Percentiles rank a stretch among this genome's conserved stretches.
Evolutionary conservation across 75 land plant genomes (phyloP).

Genomic region (Azolla pinnata): DNA sequence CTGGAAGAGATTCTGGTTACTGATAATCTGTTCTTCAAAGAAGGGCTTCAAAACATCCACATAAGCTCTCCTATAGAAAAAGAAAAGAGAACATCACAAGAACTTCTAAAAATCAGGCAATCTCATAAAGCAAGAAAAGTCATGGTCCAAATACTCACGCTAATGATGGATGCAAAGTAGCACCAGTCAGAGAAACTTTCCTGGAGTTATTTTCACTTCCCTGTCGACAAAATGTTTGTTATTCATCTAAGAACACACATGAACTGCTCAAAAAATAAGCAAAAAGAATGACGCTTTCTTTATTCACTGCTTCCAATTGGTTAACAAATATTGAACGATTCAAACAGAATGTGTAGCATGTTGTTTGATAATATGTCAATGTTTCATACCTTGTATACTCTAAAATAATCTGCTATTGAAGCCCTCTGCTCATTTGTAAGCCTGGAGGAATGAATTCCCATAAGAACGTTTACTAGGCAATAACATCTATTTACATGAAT

Average conservation of each 20-base stretch:
- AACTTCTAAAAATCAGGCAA: not conserved
- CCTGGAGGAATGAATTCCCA: no score
- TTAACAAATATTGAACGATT: no score
- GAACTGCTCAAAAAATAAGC: no score
- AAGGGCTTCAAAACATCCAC: constrained; percentile 54
- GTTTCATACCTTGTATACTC: constrained; percentile 61
- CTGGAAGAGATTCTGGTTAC: constrained; percentile 46
- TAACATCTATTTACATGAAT: no score
- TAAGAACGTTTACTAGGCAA: no score
- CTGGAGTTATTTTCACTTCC: constrained; percentile 73
- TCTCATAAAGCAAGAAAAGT: not conserved
- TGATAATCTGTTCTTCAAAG: constrained; percentile 64
- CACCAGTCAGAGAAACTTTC: constrained; percentile 65
- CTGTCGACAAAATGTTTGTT: constrained; percentile 24
- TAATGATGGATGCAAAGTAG: constrained; percentile 77
- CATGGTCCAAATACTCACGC: constrained; percentile 70
- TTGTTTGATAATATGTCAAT: no score
- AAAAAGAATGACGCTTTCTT: no score
- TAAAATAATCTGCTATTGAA: constrained; percentile 78
- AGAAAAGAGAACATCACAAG: not conserved
- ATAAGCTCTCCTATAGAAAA: constrained; percentile 69
- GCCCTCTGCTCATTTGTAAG: constrained; percentile 81
- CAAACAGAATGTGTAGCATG: no score
- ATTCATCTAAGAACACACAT: no score
- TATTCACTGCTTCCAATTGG: no score